Evolutionary conservation across 78 protist genomes (phyloP).

Genomic region (Thecamonas trahens): DNA sequence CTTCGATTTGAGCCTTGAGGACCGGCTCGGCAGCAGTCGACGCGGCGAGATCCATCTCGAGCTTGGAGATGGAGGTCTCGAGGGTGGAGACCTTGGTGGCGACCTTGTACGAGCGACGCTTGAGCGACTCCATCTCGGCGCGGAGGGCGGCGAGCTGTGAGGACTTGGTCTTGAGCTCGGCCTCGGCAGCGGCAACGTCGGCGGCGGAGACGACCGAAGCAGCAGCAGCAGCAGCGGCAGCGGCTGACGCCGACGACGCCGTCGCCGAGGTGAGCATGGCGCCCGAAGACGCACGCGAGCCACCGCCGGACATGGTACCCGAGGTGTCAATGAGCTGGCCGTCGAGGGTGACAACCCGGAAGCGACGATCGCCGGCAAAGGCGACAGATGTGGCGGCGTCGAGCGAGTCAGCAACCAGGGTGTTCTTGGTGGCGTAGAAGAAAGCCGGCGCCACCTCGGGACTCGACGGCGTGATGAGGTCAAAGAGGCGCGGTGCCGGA

Average conservation of each 20-base stretch:
- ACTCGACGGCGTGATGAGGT: conserved; percentile 40
- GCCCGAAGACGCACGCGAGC: too few species aligned
- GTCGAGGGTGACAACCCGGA: conserved; percentile 92
- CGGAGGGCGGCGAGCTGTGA: too few species aligned
- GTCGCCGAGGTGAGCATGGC: too few species aligned
- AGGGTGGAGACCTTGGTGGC: not conserved
- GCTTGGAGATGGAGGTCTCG: not conserved
- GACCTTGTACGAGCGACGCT: not conserved
- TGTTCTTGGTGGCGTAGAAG: conserved; percentile 85
- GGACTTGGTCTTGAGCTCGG: too few species aligned
- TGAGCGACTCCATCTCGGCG: too few species aligned
- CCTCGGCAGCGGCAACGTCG: too few species aligned
- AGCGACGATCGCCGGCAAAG: conserved; percentile 26
- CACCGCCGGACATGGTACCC: conserved; percentile 99
- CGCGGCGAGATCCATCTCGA: not conserved
- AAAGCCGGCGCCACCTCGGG: conserved; percentile 66
- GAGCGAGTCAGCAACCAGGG: conserved; percentile 77
- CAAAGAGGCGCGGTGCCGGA: conserved; percentile 47
- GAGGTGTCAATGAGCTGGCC: conserved; percentile 91
- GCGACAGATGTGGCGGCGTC: conserved; percentile 69
- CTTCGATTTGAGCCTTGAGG: conserved; percentile 7
- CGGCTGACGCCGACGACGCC: not conserved
- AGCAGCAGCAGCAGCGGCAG: not conserved
- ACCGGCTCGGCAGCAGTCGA: not conserved
- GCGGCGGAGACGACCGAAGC: too few species aligned